A percentile compares a stretch with the other conserved stretches of the same genome.
Conservation (phyloP, 2,329 filamentous ascomycete genomes). For the Dactylonectria estremocensis region DNA sequence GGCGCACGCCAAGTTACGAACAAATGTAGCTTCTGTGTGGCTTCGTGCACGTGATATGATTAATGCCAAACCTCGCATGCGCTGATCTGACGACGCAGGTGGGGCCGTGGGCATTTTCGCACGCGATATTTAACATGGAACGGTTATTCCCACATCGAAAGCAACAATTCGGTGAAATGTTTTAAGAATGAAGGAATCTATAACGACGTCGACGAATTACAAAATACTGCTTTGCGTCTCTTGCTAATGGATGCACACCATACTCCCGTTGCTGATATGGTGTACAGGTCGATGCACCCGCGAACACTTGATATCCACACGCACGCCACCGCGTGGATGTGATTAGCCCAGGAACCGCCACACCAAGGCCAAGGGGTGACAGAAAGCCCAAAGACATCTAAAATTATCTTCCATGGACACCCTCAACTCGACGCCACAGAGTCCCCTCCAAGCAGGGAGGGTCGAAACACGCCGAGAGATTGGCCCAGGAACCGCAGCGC, state of each 20-base stretch:
- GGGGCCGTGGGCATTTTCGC: not conserved
- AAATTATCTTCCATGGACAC: not conserved
- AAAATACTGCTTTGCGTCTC: not conserved
- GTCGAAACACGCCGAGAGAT: not conserved
- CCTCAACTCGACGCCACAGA: slow-evolving; percentile 1
- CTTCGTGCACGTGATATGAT: too few relatives aligned
- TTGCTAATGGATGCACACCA: too few relatives aligned
- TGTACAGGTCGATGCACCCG: not conserved
- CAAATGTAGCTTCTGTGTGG: too few relatives aligned
- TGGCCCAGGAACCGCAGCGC: not conserved
- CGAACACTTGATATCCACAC: not conserved
- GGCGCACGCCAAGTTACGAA: too few relatives aligned
- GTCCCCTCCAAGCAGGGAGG: not conserved
- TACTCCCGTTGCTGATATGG: too few relatives aligned
- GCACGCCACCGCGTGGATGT: slow-evolving; percentile 1
- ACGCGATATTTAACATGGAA: not conserved
- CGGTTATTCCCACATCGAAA: not conserved
- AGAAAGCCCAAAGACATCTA: slow-evolving; percentile 2
- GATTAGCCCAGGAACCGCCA: slow-evolving; percentile 2
- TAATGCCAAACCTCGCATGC: too few relatives aligned
- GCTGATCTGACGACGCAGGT: not conserved
- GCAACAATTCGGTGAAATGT: slow-evolving; percentile 1
- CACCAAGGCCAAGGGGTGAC: not conserved
- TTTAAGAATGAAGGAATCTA: slow-evolving; percentile 5
- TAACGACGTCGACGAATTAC: slow-evolving; percentile 1